These are phyloP conservation scores for Pelargonium australe DNA, from an alignment of 441 rosid genomes.

Conservation along the genomic window DNA sequence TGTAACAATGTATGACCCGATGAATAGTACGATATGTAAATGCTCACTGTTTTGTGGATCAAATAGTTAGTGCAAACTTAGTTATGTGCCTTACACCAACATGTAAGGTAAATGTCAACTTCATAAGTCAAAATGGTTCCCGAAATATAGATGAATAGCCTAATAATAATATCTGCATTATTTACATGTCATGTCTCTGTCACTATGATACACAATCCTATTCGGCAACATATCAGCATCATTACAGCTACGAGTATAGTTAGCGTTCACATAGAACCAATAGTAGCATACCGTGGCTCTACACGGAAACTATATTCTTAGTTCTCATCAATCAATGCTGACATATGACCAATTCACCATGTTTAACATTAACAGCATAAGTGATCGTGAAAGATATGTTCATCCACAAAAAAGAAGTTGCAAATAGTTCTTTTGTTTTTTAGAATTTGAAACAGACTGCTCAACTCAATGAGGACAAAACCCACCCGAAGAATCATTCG, in stretches of 20 bases:
- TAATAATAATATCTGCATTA: background rate
- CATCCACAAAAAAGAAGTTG: background rate
- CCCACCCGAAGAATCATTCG: background rate
- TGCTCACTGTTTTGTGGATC: background rate
- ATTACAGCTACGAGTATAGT: constrained; percentile 1
- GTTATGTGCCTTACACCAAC: background rate
- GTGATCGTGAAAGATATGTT: constrained; percentile 1
- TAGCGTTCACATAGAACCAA: background rate
- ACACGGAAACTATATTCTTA: constrained; percentile 6
- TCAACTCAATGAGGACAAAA: background rate
- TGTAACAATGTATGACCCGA: background rate
- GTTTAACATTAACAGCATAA: background rate
- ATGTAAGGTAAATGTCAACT: background rate
- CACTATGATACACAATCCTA: background rate
- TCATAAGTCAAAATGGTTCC: background rate
- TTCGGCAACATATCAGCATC: background rate
- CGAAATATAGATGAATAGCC: background rate
- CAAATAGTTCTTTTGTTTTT: background rate
- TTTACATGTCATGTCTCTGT: background rate
- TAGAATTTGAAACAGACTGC: background rate
- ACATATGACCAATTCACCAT: background rate
- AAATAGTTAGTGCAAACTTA: background rate
- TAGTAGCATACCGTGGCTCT: background rate
- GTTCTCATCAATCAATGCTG: background rate
- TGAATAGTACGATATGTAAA: background rate